Percentiles rank a stretch among this genome's conserved stretches.
These are phyloP conservation scores for Lepidopterella palustris DNA, from an alignment of 495 filamentous ascomycete genomes.

Conservation along the genomic window DNA sequence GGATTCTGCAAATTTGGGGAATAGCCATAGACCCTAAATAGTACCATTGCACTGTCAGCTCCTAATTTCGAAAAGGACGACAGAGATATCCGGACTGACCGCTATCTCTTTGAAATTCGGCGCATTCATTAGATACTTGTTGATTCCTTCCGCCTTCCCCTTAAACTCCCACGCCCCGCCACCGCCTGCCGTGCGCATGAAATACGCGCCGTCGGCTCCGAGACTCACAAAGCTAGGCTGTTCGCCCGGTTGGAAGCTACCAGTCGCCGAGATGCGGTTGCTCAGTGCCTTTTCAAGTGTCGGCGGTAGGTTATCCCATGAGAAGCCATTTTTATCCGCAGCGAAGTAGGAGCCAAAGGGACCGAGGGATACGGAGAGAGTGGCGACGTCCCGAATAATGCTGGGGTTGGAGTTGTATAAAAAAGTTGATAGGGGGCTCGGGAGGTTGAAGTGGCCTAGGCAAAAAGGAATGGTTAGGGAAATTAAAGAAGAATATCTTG, in stretches of 20 bases:
- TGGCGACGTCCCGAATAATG: constrained; percentile 19
- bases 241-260: constrained; percentile 14
- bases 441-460: constrained; percentile 27
- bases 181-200: constrained; percentile 22
- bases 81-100: constrained; percentile 6
- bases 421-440: constrained; percentile 22
- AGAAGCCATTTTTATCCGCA: constrained; percentile 13
- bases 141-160: constrained; percentile 20
- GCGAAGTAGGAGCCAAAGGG: constrained; percentile 27
- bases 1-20: constrained; percentile 14
- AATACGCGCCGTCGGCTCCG: constrained; percentile 22
- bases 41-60: neutral
- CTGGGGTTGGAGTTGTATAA: constrained; percentile 21
- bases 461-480: neutral
- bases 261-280: constrained; percentile 4
- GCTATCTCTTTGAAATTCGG: constrained; percentile 17
- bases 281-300: constrained; percentile 21
- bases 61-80: neutral
- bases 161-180: constrained; percentile 27
- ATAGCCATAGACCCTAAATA: constrained; percentile 23
- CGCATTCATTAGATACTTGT: constrained; percentile 18
- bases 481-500: neutral
- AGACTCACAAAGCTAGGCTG: constrained; percentile 22
- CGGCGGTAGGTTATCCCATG: constrained; percentile 21
- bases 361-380: constrained; percentile 22